These are phyloP conservation scores for Tolypocladium inflatum DNA, from an alignment of 2,329 filamentous ascomycete species.

Conservation along the genomic window DNA sequence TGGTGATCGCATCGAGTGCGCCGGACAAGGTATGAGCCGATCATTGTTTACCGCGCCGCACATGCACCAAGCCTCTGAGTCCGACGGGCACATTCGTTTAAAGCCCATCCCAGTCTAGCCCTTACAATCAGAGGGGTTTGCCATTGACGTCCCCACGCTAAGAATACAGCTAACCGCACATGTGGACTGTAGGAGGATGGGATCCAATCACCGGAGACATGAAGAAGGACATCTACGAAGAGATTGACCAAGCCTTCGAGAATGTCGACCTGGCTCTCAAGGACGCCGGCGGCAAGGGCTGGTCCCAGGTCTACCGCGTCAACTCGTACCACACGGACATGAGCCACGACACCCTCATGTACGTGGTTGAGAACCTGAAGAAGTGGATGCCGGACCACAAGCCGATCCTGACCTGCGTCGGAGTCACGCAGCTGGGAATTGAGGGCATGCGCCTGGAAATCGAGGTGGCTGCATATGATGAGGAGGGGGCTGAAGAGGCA, in stretches of 20 bases:
- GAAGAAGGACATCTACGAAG: constrained; percentile 26
- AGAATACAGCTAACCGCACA: neutral
- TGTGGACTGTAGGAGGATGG: constrained; percentile 18
- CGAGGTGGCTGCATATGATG: constrained; percentile 41
- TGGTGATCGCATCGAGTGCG: constrained; percentile 34
- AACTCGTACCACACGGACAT: constrained; percentile 34
- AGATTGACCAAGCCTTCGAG: constrained; percentile 43
- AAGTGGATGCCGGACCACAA: constrained; percentile 42
- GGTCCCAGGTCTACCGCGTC: constrained; percentile 42
- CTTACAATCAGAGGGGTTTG: too few species aligned
- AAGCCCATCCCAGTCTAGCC: too few species aligned
- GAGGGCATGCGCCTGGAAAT: constrained; percentile 49
- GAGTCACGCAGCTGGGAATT: constrained; percentile 35
- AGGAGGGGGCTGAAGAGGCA: neutral
- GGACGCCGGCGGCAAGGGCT: constrained; percentile 44
- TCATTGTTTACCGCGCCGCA: neutral
- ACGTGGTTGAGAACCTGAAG: constrained; percentile 36
- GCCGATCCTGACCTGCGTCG: constrained; percentile 45
- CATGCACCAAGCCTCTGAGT: too few species aligned
- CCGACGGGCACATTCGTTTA: too few species aligned
- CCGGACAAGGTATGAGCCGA: constrained; percentile 31
- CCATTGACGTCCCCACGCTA: too few species aligned
- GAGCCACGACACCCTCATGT: constrained; percentile 25
- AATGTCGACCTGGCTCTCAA: constrained; percentile 45
- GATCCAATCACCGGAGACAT: constrained; percentile 10